These are phyloP conservation scores for Fraxinus platypoda DNA, from an alignment of 305 asterid species.

Conservation along the genomic window DNA sequence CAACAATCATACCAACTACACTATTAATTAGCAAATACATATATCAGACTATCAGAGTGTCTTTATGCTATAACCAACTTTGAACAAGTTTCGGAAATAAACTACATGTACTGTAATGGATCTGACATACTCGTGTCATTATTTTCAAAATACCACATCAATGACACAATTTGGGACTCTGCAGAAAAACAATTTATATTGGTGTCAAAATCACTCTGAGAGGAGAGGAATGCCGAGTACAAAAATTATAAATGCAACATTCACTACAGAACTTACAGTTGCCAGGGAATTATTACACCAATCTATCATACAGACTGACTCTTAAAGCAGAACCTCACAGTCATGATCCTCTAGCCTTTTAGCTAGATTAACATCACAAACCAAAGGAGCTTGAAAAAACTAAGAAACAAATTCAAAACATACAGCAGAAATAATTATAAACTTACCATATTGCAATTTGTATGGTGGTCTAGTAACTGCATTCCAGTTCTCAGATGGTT, in stretches of 20 bases:
- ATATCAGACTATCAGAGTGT: neutral
- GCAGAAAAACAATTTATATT: neutral
- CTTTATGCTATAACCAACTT: neutral
- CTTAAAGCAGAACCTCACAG: neutral
- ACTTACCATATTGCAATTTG: constrained; percentile 41
- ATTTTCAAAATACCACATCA: neutral
- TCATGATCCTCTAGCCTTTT: neutral
- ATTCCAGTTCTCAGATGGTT: constrained; percentile 43
- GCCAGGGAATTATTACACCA: neutral
- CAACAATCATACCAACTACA: neutral
- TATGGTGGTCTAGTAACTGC: constrained; percentile 22
- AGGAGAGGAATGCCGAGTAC: neutral
- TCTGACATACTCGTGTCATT: neutral
- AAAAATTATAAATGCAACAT: too few relatives aligned
- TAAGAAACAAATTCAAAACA: constrained; percentile 5
- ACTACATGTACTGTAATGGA: neutral
- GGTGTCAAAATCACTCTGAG: neutral
- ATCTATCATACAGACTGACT: neutral
- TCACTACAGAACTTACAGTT: neutral
- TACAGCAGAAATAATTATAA: neutral
- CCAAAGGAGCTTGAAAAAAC: neutral
- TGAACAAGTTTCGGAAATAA: neutral
- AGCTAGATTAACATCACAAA: neutral
- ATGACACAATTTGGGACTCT: neutral
- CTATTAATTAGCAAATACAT: neutral